Evolutionary conservation across 345 rosid genomes (phyloP).

Genomic region (Rhodamnia argentea): DNA sequence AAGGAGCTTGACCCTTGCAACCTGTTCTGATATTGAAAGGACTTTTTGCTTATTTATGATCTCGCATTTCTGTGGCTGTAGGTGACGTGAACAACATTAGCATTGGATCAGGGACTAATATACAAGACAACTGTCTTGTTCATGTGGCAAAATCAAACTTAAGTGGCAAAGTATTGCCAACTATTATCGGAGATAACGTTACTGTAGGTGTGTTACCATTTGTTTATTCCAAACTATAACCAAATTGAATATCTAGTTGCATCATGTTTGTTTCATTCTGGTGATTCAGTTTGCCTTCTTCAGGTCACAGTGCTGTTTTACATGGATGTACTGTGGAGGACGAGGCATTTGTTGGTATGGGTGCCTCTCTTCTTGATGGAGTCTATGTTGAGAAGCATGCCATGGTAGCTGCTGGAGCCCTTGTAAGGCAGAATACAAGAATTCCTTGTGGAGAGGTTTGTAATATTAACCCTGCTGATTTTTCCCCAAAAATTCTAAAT

Average conservation of each 20-base stretch:
- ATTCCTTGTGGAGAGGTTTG: conserved; percentile 82
- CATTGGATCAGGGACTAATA: conserved; percentile 85
- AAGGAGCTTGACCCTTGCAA: background rate
- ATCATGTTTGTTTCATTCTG: background rate
- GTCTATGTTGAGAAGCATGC: conserved; percentile 78
- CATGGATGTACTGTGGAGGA: conserved; percentile 97
- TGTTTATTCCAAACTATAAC: background rate
- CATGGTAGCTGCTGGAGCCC: conserved; percentile 98
- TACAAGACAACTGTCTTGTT: conserved; percentile 95
- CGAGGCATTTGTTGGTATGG: conserved; percentile 87
- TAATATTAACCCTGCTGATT: background rate
- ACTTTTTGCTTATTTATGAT: background rate
- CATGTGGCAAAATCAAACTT: conserved; percentile 92
- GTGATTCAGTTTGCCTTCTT: conserved; percentile 1
- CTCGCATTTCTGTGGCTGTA: conserved; percentile 1
- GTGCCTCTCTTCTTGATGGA: conserved; percentile 88
- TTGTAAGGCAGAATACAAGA: conserved; percentile 80
- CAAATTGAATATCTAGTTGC: background rate
- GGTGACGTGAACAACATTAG: conserved; percentile 80
- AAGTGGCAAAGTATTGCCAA: conserved; percentile 83
- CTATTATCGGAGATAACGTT: conserved; percentile 82
- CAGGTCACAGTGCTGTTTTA: conserved; percentile 93
- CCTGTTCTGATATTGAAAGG: background rate
- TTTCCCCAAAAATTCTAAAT: background rate
- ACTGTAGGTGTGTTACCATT: conserved; percentile 42